These are phyloP conservation scores for Gracilariopsis chorda DNA, from an alignment of 23 red algal genomes.

Conservation along the genomic window DNA sequence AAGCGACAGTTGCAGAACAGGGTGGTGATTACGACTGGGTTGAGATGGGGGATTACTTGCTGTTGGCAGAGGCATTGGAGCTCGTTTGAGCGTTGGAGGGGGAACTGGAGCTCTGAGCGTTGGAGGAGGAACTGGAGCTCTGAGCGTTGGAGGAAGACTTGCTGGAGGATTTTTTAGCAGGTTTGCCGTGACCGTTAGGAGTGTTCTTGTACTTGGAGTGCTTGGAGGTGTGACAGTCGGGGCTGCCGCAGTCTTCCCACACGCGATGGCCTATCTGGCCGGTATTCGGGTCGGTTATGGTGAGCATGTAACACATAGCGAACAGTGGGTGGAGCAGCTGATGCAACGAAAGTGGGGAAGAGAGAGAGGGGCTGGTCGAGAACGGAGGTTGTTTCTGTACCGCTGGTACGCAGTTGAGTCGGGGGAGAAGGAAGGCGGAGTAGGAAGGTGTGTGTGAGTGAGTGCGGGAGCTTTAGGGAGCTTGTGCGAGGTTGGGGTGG, in stretches of 20 bases:
- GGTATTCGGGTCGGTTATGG: constrained; percentile 7
- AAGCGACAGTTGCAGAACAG: too few relatives aligned
- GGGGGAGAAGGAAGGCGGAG: too few relatives aligned
- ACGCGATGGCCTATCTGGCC: background rate
- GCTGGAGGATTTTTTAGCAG: background rate
- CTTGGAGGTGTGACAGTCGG: background rate
- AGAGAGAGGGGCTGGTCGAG: background rate
- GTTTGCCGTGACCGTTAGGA: background rate
- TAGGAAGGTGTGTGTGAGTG: too few relatives aligned
- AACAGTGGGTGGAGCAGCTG: background rate
- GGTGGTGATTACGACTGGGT: too few relatives aligned
- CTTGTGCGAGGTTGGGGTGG: too few relatives aligned
- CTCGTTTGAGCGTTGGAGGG: too few relatives aligned
- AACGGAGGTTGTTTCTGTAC: too few relatives aligned
- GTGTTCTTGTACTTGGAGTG: constrained; percentile 8
- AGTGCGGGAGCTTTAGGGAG: too few relatives aligned
- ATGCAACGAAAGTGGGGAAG: background rate
- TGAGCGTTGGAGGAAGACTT: background rate
- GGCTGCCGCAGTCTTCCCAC: constrained; percentile 9
- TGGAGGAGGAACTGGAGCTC: background rate
- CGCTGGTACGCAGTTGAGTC: too few relatives aligned
- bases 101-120: too few relatives aligned
- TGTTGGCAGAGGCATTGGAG: too few relatives aligned
- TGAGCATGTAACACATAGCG: constrained; percentile 20
- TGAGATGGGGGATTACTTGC: too few relatives aligned